Evolutionary conservation across 805 yeast species (phyloP).

Genomic region (Metschnikowia continentalis): DNA sequence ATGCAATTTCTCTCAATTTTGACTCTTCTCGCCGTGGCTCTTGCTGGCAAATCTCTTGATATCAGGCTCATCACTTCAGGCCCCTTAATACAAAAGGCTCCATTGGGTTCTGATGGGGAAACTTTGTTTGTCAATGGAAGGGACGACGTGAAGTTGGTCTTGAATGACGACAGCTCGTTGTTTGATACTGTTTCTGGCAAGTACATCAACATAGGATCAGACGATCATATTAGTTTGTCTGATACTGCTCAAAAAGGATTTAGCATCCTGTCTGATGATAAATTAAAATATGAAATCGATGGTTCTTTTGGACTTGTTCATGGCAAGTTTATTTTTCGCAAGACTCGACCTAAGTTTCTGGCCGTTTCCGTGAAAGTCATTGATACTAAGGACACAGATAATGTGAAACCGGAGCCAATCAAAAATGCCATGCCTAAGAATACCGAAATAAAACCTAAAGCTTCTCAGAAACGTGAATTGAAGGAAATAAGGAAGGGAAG

Average conservation of each 20-base stretch:
- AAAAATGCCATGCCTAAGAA: background rate
- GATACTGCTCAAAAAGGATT: background rate
- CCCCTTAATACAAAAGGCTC: background rate
- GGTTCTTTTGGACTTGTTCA: background rate
- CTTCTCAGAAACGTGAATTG: too few species aligned
- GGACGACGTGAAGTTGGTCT: background rate
- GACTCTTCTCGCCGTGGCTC: background rate
- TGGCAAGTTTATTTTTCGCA: constrained; percentile 1
- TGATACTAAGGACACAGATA: background rate
- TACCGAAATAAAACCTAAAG: too few species aligned
- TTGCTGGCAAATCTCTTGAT: background rate
- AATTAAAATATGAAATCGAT: background rate
- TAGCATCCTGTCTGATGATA: background rate
- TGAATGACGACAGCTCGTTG: background rate
- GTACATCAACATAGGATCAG: background rate
- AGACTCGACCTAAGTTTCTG: constrained; percentile 1
- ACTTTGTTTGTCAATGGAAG: background rate
- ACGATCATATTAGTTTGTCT: background rate
- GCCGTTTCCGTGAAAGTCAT: constrained; percentile 7
- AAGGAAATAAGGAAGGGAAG: too few species aligned
- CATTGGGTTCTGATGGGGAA: background rate
- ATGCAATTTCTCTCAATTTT: background rate
- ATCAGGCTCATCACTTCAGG: background rate
- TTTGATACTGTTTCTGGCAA: background rate
- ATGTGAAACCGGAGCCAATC: background rate